These are phyloP conservation scores for Zanthoxylum bungeanum DNA, from an alignment of 345 rosid species.

Conservation along the genomic window DNA sequence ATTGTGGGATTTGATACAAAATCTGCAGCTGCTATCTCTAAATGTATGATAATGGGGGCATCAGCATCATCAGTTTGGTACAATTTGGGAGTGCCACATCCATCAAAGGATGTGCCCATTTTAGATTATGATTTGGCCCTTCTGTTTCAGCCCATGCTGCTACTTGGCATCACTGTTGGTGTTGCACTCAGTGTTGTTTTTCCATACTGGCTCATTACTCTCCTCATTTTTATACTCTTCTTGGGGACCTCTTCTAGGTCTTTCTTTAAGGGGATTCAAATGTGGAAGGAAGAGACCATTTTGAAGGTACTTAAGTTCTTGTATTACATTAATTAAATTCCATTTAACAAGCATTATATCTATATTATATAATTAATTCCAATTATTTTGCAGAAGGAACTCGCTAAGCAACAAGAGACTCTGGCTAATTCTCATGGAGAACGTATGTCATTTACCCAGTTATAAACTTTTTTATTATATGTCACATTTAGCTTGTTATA, in stretches of 20 bases:
- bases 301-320: conserved; percentile 54
- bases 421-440: conserved; percentile 67
- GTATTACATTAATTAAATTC: too few relatives aligned
- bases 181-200: conserved; percentile 92
- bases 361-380: too few relatives aligned
- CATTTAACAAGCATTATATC: too few relatives aligned
- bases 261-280: conserved; percentile 59
- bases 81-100: conserved; percentile 80
- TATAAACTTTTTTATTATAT: too few relatives aligned
- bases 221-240: conserved; percentile 84
- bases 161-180: conserved; percentile 90
- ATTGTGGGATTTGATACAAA: conserved; percentile 88
- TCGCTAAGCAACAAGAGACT: conserved; percentile 38
- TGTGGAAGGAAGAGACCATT: conserved; percentile 93
- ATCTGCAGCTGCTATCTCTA: conserved; percentile 96
- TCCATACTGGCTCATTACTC: conserved; percentile 94
- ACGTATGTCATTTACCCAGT: conserved; percentile 40
- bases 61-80: conserved; percentile 94
- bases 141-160: conserved; percentile 89
- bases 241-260: conserved; percentile 87
- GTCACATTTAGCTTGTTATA: not conserved
- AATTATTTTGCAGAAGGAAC: conserved; percentile 64
- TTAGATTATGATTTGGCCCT: conserved; percentile 88
- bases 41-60: conserved; percentile 99
- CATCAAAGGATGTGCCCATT: conserved; percentile 83